Base-by-base conservation (phyloP, 306 rosid species). In the Sphenostylis stenocarpa region DNA sequence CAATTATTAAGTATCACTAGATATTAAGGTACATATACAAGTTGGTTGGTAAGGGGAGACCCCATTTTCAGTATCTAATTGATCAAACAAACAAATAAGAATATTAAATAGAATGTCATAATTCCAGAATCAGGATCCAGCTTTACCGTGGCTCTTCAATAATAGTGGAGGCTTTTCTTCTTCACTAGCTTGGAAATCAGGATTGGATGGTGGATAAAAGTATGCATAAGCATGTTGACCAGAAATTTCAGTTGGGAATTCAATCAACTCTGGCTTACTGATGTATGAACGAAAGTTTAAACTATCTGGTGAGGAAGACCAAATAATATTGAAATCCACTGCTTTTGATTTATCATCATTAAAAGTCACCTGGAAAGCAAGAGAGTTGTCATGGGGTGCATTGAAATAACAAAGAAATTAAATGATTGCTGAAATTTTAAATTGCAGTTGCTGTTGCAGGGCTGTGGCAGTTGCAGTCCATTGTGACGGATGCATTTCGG, bases 271-370 rank as follows among this genome's bases (percentile, higher is more conserved):
- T 4, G 98, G 97, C 75, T 86, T 58, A 79, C 97, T 95, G 80
- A 86, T 80, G 84, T 89, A 95, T 3, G 90, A 77, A 81, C 84
- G 75, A 80, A 80, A 92, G 55, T 89, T 89, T 31, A 82, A 80
- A 87, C 87, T 83, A 82, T 95, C 99, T 0, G 97, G 93, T 0
- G 98, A 89, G 53, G 99, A 91, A 55, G 97, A 89, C 99, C 99
- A 95, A 36, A 87, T 71, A 72, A 92, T 84, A 44, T 77, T 79
- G 86, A 91, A 92, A 41, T 82, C 88, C 58, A 82, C 89, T 75
- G 76, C 88, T 61, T 79, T 88, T 61, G 78, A 77, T 85, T 74
- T 89, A 71, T 79, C 78, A 43, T 89, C 87, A 67, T 91, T 89
- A 39, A 92, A 76, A 61, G 81, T 80, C 79, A 95, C 96, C 99